Percentiles rank a stretch among this genome's conserved stretches.
Conservation (phyloP, 2,329 filamentous ascomycete genomes). For the Colletotrichum noveboracense region DNA sequence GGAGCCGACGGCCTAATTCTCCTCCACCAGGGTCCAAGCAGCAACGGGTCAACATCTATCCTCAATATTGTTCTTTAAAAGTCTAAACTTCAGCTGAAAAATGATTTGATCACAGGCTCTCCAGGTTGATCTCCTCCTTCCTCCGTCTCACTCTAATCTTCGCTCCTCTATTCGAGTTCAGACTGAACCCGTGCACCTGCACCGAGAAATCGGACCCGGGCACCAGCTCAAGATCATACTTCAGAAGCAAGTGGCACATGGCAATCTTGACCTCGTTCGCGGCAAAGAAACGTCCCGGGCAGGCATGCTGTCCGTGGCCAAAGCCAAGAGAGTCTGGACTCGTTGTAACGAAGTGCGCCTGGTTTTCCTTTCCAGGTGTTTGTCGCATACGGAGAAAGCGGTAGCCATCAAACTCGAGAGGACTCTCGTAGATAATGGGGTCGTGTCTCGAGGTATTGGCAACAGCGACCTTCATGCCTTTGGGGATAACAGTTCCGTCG, state of each 20-base stretch:
- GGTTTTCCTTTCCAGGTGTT: background rate
- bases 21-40: background rate
- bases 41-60: background rate
- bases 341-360: slow-evolving; percentile 45
- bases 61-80: background rate
- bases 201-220: background rate
- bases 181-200: background rate
- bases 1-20: background rate
- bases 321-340: slow-evolving; percentile 40
- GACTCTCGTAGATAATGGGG: background rate
- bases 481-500: background rate
- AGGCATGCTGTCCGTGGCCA: slow-evolving; percentile 37
- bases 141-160: background rate
- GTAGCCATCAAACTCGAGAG: background rate
- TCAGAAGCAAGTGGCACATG: slow-evolving; percentile 42
- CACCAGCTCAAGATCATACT: slow-evolving; percentile 34
- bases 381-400: background rate
- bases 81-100: background rate
- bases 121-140: background rate
- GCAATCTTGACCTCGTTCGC: slow-evolving; percentile 49
- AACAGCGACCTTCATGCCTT: background rate
- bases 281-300: slow-evolving; percentile 40
- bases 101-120: background rate
- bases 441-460: background rate
- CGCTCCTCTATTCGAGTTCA: background rate